Evolutionary conservation across 768 basidiomycete species (phyloP).

Genomic region (Imleria badia): DNA sequence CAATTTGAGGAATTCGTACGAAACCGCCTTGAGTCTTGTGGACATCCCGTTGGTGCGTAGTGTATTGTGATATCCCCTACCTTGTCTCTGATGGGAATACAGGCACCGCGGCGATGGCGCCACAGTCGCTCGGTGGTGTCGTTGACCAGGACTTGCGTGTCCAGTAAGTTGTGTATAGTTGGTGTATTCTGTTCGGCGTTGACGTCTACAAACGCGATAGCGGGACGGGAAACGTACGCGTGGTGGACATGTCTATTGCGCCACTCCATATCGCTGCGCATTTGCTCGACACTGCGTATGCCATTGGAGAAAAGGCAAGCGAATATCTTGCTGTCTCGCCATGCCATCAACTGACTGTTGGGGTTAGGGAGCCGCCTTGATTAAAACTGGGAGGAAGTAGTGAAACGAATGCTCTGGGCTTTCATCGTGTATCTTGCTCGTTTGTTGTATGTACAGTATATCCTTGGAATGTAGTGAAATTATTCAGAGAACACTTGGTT

Average conservation of each 20-base stretch:
- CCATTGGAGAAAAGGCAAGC: constrained; percentile 17
- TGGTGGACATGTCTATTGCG: constrained; percentile 17
- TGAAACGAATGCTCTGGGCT: background rate
- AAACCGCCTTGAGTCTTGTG: background rate
- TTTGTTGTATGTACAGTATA: no score
- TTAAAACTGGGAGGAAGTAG: background rate
- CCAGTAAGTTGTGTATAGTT: constrained; percentile 2
- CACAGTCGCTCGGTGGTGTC: constrained; percentile 17
- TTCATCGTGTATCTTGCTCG: no score
- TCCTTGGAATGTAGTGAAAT: no score
- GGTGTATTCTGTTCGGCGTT: background rate
- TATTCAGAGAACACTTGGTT: no score
- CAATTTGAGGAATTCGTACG: constrained; percentile 16
- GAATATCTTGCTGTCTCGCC: background rate
- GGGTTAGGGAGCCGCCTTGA: constrained; percentile 10
- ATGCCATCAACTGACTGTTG: background rate
- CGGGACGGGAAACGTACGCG: constrained; percentile 17
- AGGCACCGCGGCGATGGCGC: constrained; percentile 22
- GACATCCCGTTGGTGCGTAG: constrained; percentile 16
- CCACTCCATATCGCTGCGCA: constrained; percentile 16
- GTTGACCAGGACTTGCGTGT: constrained; percentile 17
- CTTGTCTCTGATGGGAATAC: background rate
- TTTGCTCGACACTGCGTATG: constrained; percentile 18
- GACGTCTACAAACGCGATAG: background rate
- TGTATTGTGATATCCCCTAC: background rate